A percentile compares a stretch with the other conserved stretches of the same genome.
phyloP scores from a whole-genome alignment of 352 stramenopile species.

The Globisporangium nagaii region DNA sequence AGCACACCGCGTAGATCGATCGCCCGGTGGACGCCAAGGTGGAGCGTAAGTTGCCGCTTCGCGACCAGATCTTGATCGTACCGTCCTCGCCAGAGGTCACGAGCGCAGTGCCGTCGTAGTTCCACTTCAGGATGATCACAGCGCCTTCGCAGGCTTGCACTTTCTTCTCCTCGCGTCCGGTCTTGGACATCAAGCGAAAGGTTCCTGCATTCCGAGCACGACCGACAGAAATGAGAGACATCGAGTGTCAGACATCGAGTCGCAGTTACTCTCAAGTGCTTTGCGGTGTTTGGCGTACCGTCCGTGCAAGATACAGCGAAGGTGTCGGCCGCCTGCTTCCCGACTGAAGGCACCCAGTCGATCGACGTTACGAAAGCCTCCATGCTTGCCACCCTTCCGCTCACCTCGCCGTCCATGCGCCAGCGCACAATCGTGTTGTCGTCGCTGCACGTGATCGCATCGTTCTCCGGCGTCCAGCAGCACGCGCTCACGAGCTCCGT shows the following conservation, averaged over 20 bases:
- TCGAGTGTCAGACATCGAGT: not conserved
- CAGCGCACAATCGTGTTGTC: slow-evolving; percentile 81
- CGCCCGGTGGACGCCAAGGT: slow-evolving; percentile 76
- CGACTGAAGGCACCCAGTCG: slow-evolving; percentile 78
- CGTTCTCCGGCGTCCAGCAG: slow-evolving; percentile 87
- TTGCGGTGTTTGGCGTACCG: slow-evolving; percentile 14
- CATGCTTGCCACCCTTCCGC: slow-evolving; percentile 59
- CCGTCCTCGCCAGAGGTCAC: slow-evolving; percentile 90
- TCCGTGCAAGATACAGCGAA: slow-evolving; percentile 90
- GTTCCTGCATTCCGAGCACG: slow-evolving; percentile 31
- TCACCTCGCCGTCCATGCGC: slow-evolving; percentile 82
- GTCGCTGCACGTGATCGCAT: slow-evolving; percentile 84
- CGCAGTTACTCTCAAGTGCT: not conserved
- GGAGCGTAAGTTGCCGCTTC: slow-evolving; percentile 82
- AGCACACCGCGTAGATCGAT: slow-evolving; percentile 88
- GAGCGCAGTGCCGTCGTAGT: slow-evolving; percentile 89
- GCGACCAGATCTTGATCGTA: slow-evolving; percentile 91
- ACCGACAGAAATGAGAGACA: too few relatives aligned
- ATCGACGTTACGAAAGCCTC: slow-evolving; percentile 76
- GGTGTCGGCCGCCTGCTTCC: slow-evolving; percentile 75
- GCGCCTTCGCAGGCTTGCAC: slow-evolving; percentile 79
- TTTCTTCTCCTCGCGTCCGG: slow-evolving; percentile 90
- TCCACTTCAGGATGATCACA: slow-evolving; percentile 90
- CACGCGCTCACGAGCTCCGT: slow-evolving; percentile 78
- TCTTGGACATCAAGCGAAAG: slow-evolving; percentile 87